Base-by-base conservation (phyloP, 306 rosid genomes). In the Prunus mira region DNA sequence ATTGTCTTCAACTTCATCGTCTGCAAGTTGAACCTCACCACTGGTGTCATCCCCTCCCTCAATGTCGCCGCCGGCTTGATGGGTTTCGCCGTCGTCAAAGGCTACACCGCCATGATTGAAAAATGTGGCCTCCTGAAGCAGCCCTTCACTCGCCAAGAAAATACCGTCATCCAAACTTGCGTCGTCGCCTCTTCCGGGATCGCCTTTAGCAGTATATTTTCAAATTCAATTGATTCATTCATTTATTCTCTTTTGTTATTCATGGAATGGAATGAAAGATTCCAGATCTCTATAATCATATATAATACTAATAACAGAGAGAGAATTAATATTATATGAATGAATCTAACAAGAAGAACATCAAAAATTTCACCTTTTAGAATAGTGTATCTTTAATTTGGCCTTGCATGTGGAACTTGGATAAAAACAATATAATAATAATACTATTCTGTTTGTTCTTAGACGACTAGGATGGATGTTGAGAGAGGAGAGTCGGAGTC, bases 161-260 rank as follows among this genome's bases (percentile, higher is more conserved):
- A 91, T 51, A 89, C 90, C 27, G 93, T 91, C 25, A 89, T 91
- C 61, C 97, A 89, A 69, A 91, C 97, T 2, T 91, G 89, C 20
- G 90, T 91, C 10, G 93, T 88, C 22, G 95, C 97, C 28, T 89
- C 95, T 24, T 91, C 97, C n/a, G 97, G 97, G 58, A 86, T 91
- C 24, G 91, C 97, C n/a, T 91, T 89, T 47, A 91, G 93, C 83
- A 90, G 97, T 91, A 81, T 30, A 87, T 79, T 38, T 38, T 38
- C 47, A 15, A 2, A 22, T 10, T 5, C 19, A 20, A 2, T 10
- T 19, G 2, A 27, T 60, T 2, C 45, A 38, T 30, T 34, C 13
- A 63, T 28, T 63, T 43, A 63, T 2, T 52, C 17, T 52, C 3
- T 49, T 49, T 49, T 12, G 6, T 49, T 49, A 3, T 49, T 49